Evolutionary conservation across 2,329 filamentous ascomycete species (phyloP).

Genomic region (Zelopaecilomyces penicillatus): DNA sequence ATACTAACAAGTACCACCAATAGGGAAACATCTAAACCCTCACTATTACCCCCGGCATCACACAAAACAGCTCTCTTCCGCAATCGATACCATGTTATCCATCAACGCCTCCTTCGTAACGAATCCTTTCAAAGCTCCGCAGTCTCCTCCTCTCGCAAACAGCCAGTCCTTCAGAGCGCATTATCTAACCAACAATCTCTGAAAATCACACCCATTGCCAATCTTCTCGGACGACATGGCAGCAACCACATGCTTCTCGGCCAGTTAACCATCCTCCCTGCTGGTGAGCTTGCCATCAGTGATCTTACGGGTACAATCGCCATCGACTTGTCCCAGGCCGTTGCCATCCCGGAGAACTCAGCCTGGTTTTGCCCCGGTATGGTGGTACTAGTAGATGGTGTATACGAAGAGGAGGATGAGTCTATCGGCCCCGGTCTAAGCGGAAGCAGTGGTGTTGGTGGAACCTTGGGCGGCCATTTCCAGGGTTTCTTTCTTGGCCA

Average conservation of each 20-base stretch:
- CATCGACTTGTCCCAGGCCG: slow-evolving; percentile 73
- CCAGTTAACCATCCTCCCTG: slow-evolving; percentile 70
- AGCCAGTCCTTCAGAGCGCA: slow-evolving; percentile 45
- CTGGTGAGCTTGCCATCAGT: slow-evolving; percentile 72
- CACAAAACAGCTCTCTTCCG: slow-evolving; percentile 82
- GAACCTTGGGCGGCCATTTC: slow-evolving; percentile 85
- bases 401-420: slow-evolving; percentile 90
- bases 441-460: slow-evolving; percentile 74
- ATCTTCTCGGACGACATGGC: slow-evolving; percentile 69
- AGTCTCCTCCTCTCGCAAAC: slow-evolving; percentile 51
- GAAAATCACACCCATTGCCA: slow-evolving; percentile 79
- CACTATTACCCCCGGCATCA: slow-evolving; percentile 64
- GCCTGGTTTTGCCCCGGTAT: slow-evolving; percentile 93
- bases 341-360: slow-evolving; percentile 73
- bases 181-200: slow-evolving; percentile 61
- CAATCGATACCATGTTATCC: slow-evolving; percentile 84
- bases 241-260: slow-evolving; percentile 81
- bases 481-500: slow-evolving; percentile 85
- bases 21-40: slow-evolving; percentile 55
- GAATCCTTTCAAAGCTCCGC: slow-evolving; percentile 83
- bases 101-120: slow-evolving; percentile 85
- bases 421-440: slow-evolving; percentile 61
- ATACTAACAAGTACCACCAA: background rate
- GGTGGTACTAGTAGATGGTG: slow-evolving; percentile 88
- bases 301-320: slow-evolving; percentile 84